Evolutionary conservation across 495 filamentous ascomycete species (phyloP).

Genomic region (Parachaetomium inaequale): DNA sequence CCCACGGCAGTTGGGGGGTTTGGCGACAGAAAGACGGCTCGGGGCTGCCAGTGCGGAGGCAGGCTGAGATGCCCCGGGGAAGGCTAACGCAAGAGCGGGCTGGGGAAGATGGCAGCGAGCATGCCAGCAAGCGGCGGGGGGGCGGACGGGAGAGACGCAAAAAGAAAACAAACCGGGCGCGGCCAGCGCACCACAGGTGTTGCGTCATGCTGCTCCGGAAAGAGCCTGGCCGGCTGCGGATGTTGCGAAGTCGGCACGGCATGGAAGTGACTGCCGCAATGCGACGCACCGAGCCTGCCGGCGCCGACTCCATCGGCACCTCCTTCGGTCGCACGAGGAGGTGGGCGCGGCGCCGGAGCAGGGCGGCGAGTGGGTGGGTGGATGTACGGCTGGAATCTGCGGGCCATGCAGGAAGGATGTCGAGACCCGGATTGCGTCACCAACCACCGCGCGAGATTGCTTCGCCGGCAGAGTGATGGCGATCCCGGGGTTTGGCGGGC

Average conservation of each 20-base stretch:
- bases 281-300: background rate
- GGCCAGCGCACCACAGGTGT: background rate
- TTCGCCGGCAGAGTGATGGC: background rate
- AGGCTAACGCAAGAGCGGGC: background rate
- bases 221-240: too few relatives aligned
- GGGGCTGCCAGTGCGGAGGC: background rate
- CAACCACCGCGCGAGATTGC: background rate
- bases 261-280: conserved; percentile 3
- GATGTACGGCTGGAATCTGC: background rate
- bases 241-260: conserved; percentile 1
- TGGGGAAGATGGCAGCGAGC: background rate
- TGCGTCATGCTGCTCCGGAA: background rate
- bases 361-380: background rate
- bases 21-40: background rate
- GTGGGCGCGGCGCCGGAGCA: background rate
- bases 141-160: background rate
- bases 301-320: background rate
- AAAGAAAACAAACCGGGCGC: background rate
- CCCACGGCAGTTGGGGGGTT: background rate
- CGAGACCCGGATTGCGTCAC: background rate
- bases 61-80: background rate
- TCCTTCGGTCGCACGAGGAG: background rate
- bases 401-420: background rate
- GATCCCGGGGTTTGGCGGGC: background rate
- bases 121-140: background rate